A percentile compares a stretch with the other conserved stretches of the same genome.
phyloP scores from a whole-genome alignment of 441 rosid genomes.

The Mallotus repandus region DNA sequence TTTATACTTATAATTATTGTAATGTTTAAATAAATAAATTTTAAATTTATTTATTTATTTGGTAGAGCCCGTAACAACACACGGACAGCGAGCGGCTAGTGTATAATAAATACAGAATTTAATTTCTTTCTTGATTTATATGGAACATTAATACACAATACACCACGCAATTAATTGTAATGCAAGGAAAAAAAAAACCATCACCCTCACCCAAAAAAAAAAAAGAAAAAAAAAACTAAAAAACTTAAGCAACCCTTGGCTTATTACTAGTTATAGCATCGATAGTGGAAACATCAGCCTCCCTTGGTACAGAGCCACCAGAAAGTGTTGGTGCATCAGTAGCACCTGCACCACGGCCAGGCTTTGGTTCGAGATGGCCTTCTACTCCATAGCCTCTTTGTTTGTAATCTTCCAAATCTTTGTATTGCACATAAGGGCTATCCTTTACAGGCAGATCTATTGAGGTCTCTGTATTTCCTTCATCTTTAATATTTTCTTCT shows the following conservation, averaged over 20 bases:
- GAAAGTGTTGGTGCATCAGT: slow-evolving; percentile 50
- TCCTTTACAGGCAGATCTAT: slow-evolving; percentile 29
- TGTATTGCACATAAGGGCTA: slow-evolving; percentile 37
- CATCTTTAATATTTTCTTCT: slow-evolving; percentile 13
- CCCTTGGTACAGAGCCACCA: slow-evolving; percentile 23
- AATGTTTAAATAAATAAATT: no score
- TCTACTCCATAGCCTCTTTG: slow-evolving; percentile 35
- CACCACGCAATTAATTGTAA: no score
- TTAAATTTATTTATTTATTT: no score
- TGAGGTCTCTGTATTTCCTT: slow-evolving; percentile 13
- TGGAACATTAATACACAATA: no score
- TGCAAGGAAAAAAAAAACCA: no score
- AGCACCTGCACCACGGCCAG: slow-evolving; percentile 36
- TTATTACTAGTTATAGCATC: slow-evolving; percentile 19
- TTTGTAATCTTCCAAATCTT: slow-evolving; percentile 44
- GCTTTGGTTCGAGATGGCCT: slow-evolving; percentile 37
- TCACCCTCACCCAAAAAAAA: no score
- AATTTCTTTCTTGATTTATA: no score
- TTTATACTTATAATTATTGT: no score
- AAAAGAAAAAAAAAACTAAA: no score
- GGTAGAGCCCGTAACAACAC: no score
- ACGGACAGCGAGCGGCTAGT: no score
- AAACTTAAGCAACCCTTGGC: not conserved
- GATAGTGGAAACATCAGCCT: slow-evolving; percentile 6
- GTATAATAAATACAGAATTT: no score